Base-by-base conservation (phyloP, 257 asterid species). In the Leonotis leonurus region DNA sequence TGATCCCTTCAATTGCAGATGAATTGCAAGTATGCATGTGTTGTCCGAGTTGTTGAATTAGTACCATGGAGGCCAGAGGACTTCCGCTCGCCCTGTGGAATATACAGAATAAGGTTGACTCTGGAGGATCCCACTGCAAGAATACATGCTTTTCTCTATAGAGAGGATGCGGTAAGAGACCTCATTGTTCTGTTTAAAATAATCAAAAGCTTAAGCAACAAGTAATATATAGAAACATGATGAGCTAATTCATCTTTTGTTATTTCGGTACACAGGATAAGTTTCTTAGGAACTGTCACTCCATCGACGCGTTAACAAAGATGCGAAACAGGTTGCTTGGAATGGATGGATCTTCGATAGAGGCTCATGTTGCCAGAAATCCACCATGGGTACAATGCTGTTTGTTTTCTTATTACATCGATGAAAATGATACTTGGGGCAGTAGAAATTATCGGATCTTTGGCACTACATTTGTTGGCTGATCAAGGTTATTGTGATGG, bases 101-200 rank as follows among this genome's bases (percentile, higher is more conserved):
- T 64, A 62, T 91, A 78, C 53, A 80, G 94, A 80, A 66, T 91
- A 62, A 78, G 92, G 75, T 60, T 91, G 60, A 91, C 96, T 43
- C 75, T 91, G 35, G 98, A 91, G 79, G 98, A 91, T 64, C 94
- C 98, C 29, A 91, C 98, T 50, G 87, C 94, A 60, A 79, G 96
- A 81, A 70, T 86, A 66, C 92, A 84, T 60, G 95, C 98, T 72
- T 82, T 59, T 64, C 65, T 88, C 45, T 86, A 68, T 62, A 85
- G 69, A 4, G 93, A 86, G 36, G 95, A 91, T 62, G 96, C 85
- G 90, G 96, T 91, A 81, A 78, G 22, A 8, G 27, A 33, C 60
- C 53, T 13, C 18, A 5, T 12, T 10, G 17, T 6, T 54, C 25
- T 43, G 16, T 67, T 16, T 25, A 1, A 12, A 9, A 33, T 24